phyloP scores from a whole-genome alignment of 83 land plant species.

The Larix sibirica region DNA sequence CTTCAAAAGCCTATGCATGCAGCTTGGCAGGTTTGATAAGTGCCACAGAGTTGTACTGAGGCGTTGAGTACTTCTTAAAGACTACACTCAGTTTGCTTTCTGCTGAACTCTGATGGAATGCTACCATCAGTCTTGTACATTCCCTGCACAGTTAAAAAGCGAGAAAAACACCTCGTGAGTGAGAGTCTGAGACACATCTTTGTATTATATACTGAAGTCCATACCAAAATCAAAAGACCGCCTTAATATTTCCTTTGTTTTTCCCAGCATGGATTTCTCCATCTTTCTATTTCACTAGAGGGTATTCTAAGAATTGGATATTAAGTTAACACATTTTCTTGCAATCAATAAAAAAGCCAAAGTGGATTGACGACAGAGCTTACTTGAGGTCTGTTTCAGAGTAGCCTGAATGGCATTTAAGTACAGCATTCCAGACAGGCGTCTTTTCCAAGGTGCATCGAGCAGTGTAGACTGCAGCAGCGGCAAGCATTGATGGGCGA shows the following conservation, averaged over 20 bases:
- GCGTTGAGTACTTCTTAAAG: constrained; percentile 49
- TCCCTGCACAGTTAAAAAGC: constrained; percentile 35
- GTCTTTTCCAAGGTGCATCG: constrained; percentile 40
- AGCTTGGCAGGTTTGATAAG: constrained; percentile 32
- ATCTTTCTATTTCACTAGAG: not conserved
- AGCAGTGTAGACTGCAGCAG: constrained; percentile 73
- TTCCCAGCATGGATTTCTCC: too few relatives aligned
- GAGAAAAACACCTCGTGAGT: not conserved
- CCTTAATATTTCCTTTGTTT: too few relatives aligned
- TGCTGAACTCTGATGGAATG: constrained; percentile 35
- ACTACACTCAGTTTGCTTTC: constrained; percentile 58
- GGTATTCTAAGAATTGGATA: not conserved
- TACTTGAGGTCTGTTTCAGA: constrained; percentile 58
- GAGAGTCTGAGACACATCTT: not conserved
- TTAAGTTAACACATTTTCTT: not conserved
- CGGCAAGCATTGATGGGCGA: constrained; percentile 68
- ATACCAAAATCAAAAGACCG: not conserved
- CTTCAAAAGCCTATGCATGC: constrained; percentile 2
- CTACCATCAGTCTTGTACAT: constrained; percentile 53
- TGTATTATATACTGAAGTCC: not conserved
- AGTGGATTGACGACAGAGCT: not conserved
- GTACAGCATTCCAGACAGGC: constrained; percentile 62
- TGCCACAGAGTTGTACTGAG: constrained; percentile 43
- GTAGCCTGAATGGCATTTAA: constrained; percentile 70
- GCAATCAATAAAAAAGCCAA: not conserved